Base-by-base conservation (phyloP, 148 eudicot species). In the Chenopodium formosanum region DNA sequence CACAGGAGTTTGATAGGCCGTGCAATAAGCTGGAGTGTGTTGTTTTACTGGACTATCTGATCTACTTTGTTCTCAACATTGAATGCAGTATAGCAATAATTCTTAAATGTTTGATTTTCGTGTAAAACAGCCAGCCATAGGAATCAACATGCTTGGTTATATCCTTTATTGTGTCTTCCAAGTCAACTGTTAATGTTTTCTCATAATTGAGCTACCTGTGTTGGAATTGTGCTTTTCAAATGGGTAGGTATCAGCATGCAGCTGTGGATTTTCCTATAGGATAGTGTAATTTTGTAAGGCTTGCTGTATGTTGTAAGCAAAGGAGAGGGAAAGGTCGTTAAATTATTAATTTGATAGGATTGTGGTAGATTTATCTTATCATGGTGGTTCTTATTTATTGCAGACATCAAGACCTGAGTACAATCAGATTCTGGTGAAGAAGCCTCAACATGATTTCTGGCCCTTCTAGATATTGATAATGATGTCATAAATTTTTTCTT, bases 391-490 rank as follows among this genome's bases (percentile, higher is more conserved):
- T 70, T 70, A 29, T 71, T 70, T 9, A 74, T 70, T 85, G 84
- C 94, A 93, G 97, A 94, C 94, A 14, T 87, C 95, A 78, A 90
- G 94, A 81, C 97, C 95, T 4, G 93, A 92, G 76, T 94, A 92
- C 83, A 94, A 92, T 83, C 94, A 94, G 75, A 89, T 94, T 81
- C 86, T 94, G 74, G 94, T 92, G 86, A 94, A 92, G 90, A 94
- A 91, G 84, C 92, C 94, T 56, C 95, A 88, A 29, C 84, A 85
- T 82, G 94, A 92, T 50, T 88, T 87, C 88, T 94, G 90, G 95
- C 86, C 92, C 69, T 81, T 89, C 82, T 88, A 91, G 76, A 48
- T n/a, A 5, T 46, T 23, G 34, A 74, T 27, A 46, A 72, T 72
- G 25, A 22, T 46, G 4, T 71, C 65, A 13, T 70, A 34, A 1